Evolutionary conservation across 2,329 filamentous ascomycete genomes (phyloP).

Genomic region (Microdochium paspali): DNA sequence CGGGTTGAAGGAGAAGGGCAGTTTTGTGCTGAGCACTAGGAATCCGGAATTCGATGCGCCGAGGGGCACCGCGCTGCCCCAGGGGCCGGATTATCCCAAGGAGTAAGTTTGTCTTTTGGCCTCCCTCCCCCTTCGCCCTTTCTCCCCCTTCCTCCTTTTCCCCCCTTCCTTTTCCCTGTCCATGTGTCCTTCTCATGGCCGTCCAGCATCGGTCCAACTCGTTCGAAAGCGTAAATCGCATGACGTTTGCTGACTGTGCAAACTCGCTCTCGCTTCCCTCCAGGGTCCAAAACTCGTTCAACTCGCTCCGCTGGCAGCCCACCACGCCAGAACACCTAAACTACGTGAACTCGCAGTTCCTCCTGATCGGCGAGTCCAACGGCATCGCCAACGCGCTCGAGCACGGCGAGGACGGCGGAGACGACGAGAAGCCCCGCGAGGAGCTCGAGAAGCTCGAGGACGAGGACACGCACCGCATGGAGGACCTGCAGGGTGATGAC

Average conservation of each 20-base stretch:
- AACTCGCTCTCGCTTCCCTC: too few relatives aligned
- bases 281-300: constrained; percentile 64
- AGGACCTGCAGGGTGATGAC: constrained; percentile 34
- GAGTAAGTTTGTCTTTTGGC: constrained; percentile 53
- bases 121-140: not conserved
- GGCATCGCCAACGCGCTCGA: constrained; percentile 47
- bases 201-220: too few relatives aligned
- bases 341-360: constrained; percentile 64
- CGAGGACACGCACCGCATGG: constrained; percentile 62
- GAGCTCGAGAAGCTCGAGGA: constrained; percentile 67
- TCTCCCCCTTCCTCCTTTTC: too few relatives aligned
- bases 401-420: constrained; percentile 44
- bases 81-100: constrained; percentile 60
- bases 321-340: constrained; percentile 65
- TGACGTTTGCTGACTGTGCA: too few relatives aligned
- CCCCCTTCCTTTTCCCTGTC: too few relatives aligned
- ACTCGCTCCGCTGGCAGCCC: constrained; percentile 63
- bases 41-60: constrained; percentile 67
- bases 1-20: constrained; percentile 61
- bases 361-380: constrained; percentile 65
- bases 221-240: too few relatives aligned
- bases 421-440: constrained; percentile 55
- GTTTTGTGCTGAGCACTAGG: constrained; percentile 71
- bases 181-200: too few relatives aligned
- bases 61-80: constrained; percentile 49